Conservation (phyloP, 345 rosid species). For the Conringia planisiliqua region DNA sequence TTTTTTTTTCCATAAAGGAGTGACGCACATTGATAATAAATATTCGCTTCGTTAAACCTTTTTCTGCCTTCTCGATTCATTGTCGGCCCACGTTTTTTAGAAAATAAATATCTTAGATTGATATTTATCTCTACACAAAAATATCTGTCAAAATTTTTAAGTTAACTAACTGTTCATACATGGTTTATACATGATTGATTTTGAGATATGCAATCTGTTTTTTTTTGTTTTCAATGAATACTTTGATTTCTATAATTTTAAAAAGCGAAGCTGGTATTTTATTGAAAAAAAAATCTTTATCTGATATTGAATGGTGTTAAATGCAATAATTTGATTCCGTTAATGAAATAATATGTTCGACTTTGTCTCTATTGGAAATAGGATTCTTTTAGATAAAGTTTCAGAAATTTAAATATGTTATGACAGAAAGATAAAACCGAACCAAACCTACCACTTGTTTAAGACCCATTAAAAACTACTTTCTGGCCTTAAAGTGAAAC, state of each 20-base stretch:
- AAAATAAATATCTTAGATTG: neutral
- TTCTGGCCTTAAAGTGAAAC: neutral
- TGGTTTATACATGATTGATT: neutral
- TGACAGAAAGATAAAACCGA: neutral
- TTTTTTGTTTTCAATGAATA: no score
- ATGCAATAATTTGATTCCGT: neutral
- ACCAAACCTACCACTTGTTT: conserved; percentile 14
- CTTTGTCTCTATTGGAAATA: neutral
- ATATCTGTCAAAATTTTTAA: neutral
- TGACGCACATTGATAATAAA: conserved; percentile 6
- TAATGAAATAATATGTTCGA: neutral
- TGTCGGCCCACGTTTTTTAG: neutral
- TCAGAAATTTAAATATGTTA: neutral
- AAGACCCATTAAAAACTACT: neutral
- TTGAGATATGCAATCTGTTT: neutral
- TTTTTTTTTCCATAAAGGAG: neutral
- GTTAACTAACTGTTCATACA: neutral
- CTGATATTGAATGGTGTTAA: neutral
- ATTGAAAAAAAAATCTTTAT: neutral
- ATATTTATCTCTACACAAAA: neutral
- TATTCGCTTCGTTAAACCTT: neutral
- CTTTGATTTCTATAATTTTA: neutral
- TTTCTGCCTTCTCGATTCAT: conserved; percentile 15
- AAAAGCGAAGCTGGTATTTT: neutral
- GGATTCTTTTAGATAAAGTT: neutral